phyloP scores from a whole-genome alignment of 306 rosid genomes.

The Carpinus viminea region DNA sequence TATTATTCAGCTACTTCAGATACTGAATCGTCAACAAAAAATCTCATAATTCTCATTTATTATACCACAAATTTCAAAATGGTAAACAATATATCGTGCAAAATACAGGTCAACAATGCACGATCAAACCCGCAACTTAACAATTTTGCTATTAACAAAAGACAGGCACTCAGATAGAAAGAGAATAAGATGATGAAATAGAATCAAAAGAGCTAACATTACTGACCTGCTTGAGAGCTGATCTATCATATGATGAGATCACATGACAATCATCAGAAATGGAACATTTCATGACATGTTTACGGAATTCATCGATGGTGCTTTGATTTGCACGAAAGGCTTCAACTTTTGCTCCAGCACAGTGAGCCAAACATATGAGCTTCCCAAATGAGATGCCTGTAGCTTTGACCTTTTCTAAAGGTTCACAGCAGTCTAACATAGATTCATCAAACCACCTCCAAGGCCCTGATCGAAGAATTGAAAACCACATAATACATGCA shows the following conservation, averaged over 20 bases:
- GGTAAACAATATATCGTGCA: not conserved
- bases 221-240: constrained; percentile 72
- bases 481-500: constrained; percentile 4
- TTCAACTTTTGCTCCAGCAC: constrained; percentile 96
- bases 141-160: constrained; percentile 4
- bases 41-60: not conserved
- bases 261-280: constrained; percentile 74
- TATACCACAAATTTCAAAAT: not conserved
- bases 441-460: constrained; percentile 99
- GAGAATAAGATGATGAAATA: not conserved
- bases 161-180: not conserved
- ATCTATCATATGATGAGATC: constrained; percentile 81
- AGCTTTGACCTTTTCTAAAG: constrained; percentile 76
- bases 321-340: constrained; percentile 72
- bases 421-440: constrained; percentile 94
- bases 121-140: not conserved
- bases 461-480: constrained; percentile 59
- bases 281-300: constrained; percentile 61
- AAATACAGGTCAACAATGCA: not conserved
- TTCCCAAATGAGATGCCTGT: constrained; percentile 91
- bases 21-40: not conserved
- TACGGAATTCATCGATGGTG: constrained; percentile 66
- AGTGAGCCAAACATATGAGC: constrained; percentile 85
- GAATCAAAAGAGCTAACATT: not conserved
- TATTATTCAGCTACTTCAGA: not conserved